Evolutionary conservation across 495 filamentous ascomycete genomes (phyloP).

Genomic region (Hypoxylon cercidicola): DNA sequence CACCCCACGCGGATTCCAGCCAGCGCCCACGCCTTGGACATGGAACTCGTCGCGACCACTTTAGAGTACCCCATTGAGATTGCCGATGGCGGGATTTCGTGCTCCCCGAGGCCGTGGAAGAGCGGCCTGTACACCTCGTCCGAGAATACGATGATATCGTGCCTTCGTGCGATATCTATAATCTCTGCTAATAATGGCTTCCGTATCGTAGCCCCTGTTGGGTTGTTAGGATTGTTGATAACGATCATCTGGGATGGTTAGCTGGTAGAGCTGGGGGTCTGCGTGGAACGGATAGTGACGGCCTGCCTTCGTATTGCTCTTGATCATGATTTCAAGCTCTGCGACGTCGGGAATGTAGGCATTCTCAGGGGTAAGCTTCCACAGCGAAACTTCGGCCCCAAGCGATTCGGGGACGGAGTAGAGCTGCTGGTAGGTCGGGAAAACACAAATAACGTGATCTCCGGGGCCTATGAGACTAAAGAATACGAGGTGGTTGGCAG

Average conservation of each 20-base stretch:
- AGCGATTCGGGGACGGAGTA: constrained; percentile 80
- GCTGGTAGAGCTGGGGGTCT: not conserved
- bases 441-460: constrained; percentile 90
- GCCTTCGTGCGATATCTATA: constrained; percentile 69
- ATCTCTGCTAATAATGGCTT: constrained; percentile 68
- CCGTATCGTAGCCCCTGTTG: constrained; percentile 79
- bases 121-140: constrained; percentile 92
- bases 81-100: constrained; percentile 73
- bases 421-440: constrained; percentile 90
- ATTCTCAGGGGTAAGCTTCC: constrained; percentile 74
- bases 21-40: constrained; percentile 88
- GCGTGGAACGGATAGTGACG: not conserved
- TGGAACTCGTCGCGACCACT: constrained; percentile 78
- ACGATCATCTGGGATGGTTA: constrained; percentile 52
- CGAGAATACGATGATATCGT: constrained; percentile 73
- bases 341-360: constrained; percentile 74
- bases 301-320: constrained; percentile 74
- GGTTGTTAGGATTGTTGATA: constrained; percentile 88
- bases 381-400: constrained; percentile 83
- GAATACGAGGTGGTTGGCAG: constrained; percentile 81
- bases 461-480: constrained; percentile 81
- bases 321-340: constrained; percentile 74
- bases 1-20: constrained; percentile 87
- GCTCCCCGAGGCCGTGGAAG: constrained; percentile 72
- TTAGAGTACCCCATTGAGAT: constrained; percentile 76